These are phyloP conservation scores for Gelatoporia subvermispora DNA, from an alignment of 768 basidiomycete genomes.

Conservation along the genomic window DNA sequence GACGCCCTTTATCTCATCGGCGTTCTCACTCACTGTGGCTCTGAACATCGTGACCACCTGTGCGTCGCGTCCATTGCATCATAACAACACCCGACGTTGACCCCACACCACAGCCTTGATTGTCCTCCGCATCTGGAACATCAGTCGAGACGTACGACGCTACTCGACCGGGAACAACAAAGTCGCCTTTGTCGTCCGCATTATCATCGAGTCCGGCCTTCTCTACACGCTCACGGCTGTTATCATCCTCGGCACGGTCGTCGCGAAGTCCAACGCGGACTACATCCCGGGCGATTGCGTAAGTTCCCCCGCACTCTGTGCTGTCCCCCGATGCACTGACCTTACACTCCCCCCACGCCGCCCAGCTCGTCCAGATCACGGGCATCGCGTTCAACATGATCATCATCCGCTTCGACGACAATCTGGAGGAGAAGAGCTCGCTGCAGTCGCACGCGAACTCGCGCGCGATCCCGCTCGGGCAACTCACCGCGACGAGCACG, in stretches of 20 bases:
- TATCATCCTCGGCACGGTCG: not conserved
- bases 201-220: not conserved
- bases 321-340: too few species aligned
- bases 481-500: too few species aligned
- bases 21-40: not conserved
- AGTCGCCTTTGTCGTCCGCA: not conserved
- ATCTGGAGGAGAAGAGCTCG: too few species aligned
- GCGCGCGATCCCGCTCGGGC: too few species aligned
- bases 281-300: not conserved
- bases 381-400: too few species aligned
- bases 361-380: too few species aligned
- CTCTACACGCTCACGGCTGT: not conserved
- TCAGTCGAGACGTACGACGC: not conserved
- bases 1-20: not conserved
- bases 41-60: not conserved
- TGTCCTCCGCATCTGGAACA: not conserved
- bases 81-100: not conserved
- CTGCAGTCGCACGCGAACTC: too few species aligned
- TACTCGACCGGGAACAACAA: too few species aligned
- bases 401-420: too few species aligned
- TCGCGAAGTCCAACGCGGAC: conserved; percentile 1
- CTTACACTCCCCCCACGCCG: too few species aligned
- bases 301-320: too few species aligned
- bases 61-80: not conserved
- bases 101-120: conserved; percentile 2